phyloP scores from a whole-genome alignment of 441 rosid genomes.

The Pelargonium australe region DNA sequence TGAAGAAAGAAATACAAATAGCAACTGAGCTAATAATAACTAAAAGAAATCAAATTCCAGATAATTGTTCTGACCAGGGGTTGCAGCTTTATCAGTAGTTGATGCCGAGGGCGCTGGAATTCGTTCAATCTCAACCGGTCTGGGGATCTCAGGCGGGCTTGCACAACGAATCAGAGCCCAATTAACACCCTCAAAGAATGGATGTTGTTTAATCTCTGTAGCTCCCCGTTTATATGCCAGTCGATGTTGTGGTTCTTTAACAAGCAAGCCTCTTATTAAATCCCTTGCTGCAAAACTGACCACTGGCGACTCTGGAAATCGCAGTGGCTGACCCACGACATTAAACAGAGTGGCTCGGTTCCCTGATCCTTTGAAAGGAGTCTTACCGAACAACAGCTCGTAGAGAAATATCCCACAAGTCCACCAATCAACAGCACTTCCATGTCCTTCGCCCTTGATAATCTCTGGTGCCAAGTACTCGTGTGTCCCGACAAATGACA shows the following conservation, averaged over 20 bases:
- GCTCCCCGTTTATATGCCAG: constrained; percentile 96
- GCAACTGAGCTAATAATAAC: constrained; percentile 6
- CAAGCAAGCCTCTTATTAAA: constrained; percentile 72
- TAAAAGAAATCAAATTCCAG: constrained; percentile 97
- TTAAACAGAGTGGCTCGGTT: constrained; percentile 89
- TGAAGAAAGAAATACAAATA: neutral
- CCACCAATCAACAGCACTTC: constrained; percentile 98
- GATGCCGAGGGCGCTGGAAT: constrained; percentile 37
- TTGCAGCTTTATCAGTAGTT: constrained; percentile 43
- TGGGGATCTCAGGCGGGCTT: constrained; percentile 93
- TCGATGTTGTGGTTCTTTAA: constrained; percentile 86
- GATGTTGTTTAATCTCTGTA: constrained; percentile 94
- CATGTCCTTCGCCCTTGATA: constrained; percentile 97
- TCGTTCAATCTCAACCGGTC: constrained; percentile 61
- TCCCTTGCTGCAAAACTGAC: constrained; percentile 77
- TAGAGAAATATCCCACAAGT: constrained; percentile 87
- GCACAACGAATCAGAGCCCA: constrained; percentile 98
- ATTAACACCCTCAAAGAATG: constrained; percentile 92
- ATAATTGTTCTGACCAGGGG: constrained; percentile 65
- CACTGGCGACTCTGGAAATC: constrained; percentile 85
- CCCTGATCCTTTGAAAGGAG: constrained; percentile 37
- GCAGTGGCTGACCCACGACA: constrained; percentile 91
- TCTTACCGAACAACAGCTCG: constrained; percentile 75
- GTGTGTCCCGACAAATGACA: constrained; percentile 98
- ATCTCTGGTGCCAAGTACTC: constrained; percentile 37